A percentile compares a stretch with the other conserved stretches of the same genome.
Conservation (phyloP, 768 basidiomycete species). For the Tricholoma flavovirens region DNA sequence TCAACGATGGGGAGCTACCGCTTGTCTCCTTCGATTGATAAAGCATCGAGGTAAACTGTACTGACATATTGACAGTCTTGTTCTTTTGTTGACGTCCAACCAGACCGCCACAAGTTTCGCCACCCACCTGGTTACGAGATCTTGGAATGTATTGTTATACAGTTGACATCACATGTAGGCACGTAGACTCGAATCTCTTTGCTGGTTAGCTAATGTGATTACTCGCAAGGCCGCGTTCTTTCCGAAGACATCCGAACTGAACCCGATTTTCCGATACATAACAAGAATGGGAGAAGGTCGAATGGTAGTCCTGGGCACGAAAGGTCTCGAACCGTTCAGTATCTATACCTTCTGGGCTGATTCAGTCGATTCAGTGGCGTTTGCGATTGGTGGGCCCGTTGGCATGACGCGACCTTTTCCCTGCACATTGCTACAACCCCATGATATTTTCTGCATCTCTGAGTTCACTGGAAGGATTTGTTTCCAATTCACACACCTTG, state of each 20-base stretch:
- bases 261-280: conserved; percentile 9
- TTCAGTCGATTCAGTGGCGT: conserved; percentile 56
- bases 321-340: conserved; percentile 47
- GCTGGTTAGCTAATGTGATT: too few relatives aligned
- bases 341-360: conserved; percentile 31
- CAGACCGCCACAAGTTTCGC: background rate
- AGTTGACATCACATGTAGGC: too few relatives aligned
- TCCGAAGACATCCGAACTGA: conserved; percentile 32
- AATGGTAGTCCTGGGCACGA: too few relatives aligned
- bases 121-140: too few relatives aligned
- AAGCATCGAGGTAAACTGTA: background rate
- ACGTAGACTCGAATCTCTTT: too few relatives aligned
- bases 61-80: background rate
- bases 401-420: conserved; percentile 38
- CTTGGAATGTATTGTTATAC: background rate
- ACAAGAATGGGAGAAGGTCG: too few relatives aligned
- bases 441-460: too few relatives aligned
- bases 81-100: background rate
- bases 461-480: too few relatives aligned
- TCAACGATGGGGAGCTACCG: background rate
- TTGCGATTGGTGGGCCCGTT: conserved; percentile 39
- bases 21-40: background rate
- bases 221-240: too few relatives aligned
- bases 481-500: too few relatives aligned
- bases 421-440: too few relatives aligned